A percentile compares a stretch with the other conserved stretches of the same genome.
phyloP scores from a whole-genome alignment of 2,329 filamentous ascomycete species.

The Decorospora gaudefroyi region DNA sequence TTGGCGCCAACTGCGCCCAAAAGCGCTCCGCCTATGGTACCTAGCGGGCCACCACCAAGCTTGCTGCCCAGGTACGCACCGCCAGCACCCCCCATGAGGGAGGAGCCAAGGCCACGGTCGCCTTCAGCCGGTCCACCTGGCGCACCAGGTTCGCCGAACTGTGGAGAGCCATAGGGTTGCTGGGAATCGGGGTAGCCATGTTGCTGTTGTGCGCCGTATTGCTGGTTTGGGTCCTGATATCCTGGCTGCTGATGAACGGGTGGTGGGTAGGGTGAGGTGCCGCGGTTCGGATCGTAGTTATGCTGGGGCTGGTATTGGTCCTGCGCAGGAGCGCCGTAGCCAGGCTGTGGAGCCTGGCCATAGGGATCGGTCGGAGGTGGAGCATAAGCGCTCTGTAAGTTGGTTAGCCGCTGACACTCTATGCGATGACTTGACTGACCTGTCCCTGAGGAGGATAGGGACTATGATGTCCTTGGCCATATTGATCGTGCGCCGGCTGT shows the following conservation, averaged over 20 bases:
- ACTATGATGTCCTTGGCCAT: constrained; percentile 25
- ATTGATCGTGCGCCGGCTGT: constrained; percentile 37
- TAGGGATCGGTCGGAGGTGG: constrained; percentile 38
- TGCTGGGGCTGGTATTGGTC: constrained; percentile 43
- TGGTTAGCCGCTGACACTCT: constrained; percentile 17
- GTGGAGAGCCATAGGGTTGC: constrained; percentile 33
- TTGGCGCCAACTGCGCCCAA: constrained; percentile 63
- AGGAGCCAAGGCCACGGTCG: constrained; percentile 62
- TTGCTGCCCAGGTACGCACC: constrained; percentile 61
- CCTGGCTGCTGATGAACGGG: constrained; percentile 32
- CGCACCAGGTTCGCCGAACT: constrained; percentile 49
- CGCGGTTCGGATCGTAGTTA: constrained; percentile 43
- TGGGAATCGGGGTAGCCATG: constrained; percentile 17
- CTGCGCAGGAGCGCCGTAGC: constrained; percentile 37
- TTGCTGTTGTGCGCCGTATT: constrained; percentile 25
- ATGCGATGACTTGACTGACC: constrained; percentile 17
- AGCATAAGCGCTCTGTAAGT: constrained; percentile 33
- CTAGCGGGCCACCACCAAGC: constrained; percentile 58
- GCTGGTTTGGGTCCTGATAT: constrained; percentile 29
- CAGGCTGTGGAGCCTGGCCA: constrained; percentile 29
- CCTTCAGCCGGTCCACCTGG: constrained; percentile 49
- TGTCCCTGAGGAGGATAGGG: constrained; percentile 28
- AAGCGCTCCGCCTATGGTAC: constrained; percentile 57
- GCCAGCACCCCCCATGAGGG: constrained; percentile 58
- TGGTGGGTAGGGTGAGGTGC: constrained; percentile 44